Evolutionary conservation across 768 basidiomycete species (phyloP).

Genomic region (Mycena crocata): DNA sequence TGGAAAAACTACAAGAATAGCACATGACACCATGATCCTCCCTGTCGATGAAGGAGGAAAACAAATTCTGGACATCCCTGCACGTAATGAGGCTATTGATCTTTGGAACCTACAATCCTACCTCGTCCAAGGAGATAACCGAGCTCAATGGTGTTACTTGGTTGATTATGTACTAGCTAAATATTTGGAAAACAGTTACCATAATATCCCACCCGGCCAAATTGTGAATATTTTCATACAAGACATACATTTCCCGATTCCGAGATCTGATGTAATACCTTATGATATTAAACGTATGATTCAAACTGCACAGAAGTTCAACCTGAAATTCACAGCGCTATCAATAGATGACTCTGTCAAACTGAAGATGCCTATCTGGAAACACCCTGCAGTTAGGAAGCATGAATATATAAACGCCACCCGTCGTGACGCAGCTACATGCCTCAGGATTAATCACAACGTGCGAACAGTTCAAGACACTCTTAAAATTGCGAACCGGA

Average conservation of each 20-base stretch:
- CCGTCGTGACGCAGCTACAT: background rate
- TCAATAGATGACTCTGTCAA: background rate
- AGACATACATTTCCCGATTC: constrained; percentile 1
- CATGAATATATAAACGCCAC: background rate
- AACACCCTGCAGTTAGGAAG: background rate
- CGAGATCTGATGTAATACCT: background rate
- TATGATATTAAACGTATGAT: constrained; percentile 2
- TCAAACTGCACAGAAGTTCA: background rate
- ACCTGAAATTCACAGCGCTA: constrained; percentile 7
- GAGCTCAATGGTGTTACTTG: background rate
- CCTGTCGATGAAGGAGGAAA: background rate
- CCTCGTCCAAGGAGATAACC: background rate
- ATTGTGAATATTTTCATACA: background rate
- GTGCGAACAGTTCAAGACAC: constrained; percentile 1
- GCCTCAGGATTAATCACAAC: background rate
- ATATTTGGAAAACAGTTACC: background rate
- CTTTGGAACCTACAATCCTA: background rate
- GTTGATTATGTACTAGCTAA: background rate
- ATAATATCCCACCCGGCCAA: background rate
- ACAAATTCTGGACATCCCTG: background rate
- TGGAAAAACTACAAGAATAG: background rate
- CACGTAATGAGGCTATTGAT: constrained; percentile 1
- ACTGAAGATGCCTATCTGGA: constrained; percentile 10
- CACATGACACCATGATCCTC: background rate
- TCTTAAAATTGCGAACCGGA: background rate